phyloP scores from a whole-genome alignment of 176 grass and related monocot species.

The Musa troglodytarum region DNA sequence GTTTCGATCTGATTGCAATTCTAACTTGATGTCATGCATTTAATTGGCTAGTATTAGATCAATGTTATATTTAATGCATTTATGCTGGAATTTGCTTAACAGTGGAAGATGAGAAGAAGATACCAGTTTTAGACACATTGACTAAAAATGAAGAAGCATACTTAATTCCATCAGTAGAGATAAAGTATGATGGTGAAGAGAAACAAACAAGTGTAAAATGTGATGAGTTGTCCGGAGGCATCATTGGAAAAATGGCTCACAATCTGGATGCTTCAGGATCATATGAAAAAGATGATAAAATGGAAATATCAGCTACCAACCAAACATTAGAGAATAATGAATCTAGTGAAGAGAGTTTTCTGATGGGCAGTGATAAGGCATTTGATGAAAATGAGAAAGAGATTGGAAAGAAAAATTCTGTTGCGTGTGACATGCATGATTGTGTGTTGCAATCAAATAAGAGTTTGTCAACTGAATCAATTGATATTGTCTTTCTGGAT shows the following conservation, averaged over 20 bases:
- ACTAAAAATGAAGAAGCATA: background rate
- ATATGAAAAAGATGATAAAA: background rate
- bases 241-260: background rate
- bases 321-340: background rate
- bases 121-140: no score
- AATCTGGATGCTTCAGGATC: background rate
- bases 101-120: background rate
- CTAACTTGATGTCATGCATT: background rate
- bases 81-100: background rate
- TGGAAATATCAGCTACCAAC: background rate
- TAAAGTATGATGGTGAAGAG: background rate
- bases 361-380: background rate
- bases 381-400: background rate
- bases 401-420: background rate
- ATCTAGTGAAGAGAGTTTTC: background rate
- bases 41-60: background rate
- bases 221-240: background rate
- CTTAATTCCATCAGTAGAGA: background rate
- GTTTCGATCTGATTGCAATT: background rate
- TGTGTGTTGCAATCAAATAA: background rate
- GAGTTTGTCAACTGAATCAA: background rate
- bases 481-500: constrained; percentile 1
- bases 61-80: background rate
- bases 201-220: background rate
- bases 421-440: background rate